Evolutionary conservation across 2,329 filamentous ascomycete species (phyloP), one percentile per base, ranked within the genome.

Genomic region (Pseudopithomyces chartarum): DNA sequence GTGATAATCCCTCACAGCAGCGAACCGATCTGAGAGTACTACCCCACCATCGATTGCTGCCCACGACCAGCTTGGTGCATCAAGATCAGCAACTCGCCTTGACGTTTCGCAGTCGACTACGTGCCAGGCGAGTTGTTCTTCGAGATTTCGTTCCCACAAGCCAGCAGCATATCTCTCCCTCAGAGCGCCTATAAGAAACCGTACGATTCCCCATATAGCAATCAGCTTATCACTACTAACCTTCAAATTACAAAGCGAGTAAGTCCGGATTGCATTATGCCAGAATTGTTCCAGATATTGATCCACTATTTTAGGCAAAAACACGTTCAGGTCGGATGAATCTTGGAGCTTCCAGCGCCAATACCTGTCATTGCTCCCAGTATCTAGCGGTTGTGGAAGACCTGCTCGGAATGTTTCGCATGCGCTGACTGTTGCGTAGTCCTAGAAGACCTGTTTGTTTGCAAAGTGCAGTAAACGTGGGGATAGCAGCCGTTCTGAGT

Each of bases 151-250:
- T 51, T 64, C 57, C 66, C 67, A 71, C 15, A 72, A 32, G 0
- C 69, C 69, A 3, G 26, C 59, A 2, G 51, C 67, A 38, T 69
- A 72, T 39, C 62, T 59, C 8, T 56, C 58, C 2, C 45, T 40
- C 19, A 68, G 52, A 15, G 38, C 58, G 32, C 70, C 69, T 2
- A 64, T 58, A 12, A 71, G 55, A 7, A 68, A 54, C 38, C 69
- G 70, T 6, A 68, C 69, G 7, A 72, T 65, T n/a, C 69, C 63
- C 68, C 65, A 72, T 13, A 71, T 58, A 4, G 69, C 68, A 6
- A 66, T 56, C 0, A 60, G 40, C 48, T 70, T 71, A 42, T 72
- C 69, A 1, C 23, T 51, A 2, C 59, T 57, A 0, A 57, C 58
- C 1, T 65, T 69, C 12, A 72, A 46, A 2, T 60, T 45, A 47